Evolutionary conservation across 1,284 basidiomycete genomes (phyloP), one percentile per base, ranked within the genome.

Genomic region (Tylopilus sp.): DNA sequence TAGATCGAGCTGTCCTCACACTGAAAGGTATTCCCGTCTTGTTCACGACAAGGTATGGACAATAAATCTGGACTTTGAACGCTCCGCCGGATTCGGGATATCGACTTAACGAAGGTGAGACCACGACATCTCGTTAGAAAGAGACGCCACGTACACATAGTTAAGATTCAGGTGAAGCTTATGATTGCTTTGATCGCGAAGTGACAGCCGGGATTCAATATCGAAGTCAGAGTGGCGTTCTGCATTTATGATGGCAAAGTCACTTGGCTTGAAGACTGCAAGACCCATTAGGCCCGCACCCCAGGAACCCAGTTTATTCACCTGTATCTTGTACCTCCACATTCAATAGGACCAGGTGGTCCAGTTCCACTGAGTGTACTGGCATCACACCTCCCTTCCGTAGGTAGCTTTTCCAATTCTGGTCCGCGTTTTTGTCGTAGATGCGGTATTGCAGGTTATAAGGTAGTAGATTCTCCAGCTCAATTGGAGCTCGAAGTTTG

Each of bases 211-310:
- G 45, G 79, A 80, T 63, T 97, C 94, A 30, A 86, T 77, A 44
- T 91, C 88, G 57, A 95, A 91, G 67, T 96, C 94, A 18, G 94
- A 91, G 50, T 89, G 84, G 39, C 86, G 88, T 64, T 97, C 93
- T 6, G 91, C 93, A 59, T 94, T 96, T 71, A 99, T 95, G 68
- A 99, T 98, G 2, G 93, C 88, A 61, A 98, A 99, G 57, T 99
- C 95, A 67, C 93, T 95, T n/a, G 93, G 88, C 60, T 90, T 90
- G 76, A 92, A 94, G n/a, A 83, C 91, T 88, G 5, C 21, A 41
- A 45, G 28, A 20, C 31, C 33, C 5, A 24, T 60, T 34, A 58
- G 49, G 44, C 30, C 15, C 14, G 30, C 35, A 26, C n/a, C 24
- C 8, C 9, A 31, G 7, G 15, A 33, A 40, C 41, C 26, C 7